Percentiles rank a stretch among this genome's conserved stretches.
These are phyloP conservation scores for Takashimella tepidaria DNA, from an alignment of 1,284 basidiomycete species.

Conservation along the genomic window DNA sequence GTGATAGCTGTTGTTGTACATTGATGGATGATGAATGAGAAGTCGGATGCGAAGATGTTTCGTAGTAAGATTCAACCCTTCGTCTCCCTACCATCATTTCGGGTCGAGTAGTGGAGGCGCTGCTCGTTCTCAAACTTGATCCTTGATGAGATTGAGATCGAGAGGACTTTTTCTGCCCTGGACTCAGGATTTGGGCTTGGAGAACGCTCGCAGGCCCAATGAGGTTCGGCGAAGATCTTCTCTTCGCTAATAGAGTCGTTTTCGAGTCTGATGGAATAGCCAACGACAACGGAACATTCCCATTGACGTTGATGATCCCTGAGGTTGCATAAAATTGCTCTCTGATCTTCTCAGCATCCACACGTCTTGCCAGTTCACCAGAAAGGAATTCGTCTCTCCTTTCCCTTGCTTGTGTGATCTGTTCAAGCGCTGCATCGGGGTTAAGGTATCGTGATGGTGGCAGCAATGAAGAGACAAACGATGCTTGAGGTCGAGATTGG, in stretches of 20 bases:
- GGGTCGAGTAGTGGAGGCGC: too few relatives aligned
- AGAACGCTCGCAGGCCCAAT: too few relatives aligned
- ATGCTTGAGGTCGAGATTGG: background rate
- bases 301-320: background rate
- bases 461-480: background rate
- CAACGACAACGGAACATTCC: background rate
- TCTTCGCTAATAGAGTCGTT: background rate
- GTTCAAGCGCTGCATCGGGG: conserved; percentile 19
- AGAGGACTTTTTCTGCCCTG: too few relatives aligned
- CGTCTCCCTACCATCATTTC: too few relatives aligned
- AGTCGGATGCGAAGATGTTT: too few relatives aligned
- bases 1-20: too few relatives aligned
- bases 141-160: background rate
- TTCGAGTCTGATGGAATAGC: background rate
- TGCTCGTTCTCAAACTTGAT: background rate
- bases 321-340: conserved; percentile 9
- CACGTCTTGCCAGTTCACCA: conserved; percentile 28
- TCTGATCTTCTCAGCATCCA: conserved; percentile 14
- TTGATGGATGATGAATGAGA: too few relatives aligned
- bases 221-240: background rate
- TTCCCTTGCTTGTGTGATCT: conserved; percentile 30
- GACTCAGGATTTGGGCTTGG: too few relatives aligned
- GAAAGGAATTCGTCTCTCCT: conserved; percentile 22
- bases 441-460: conserved; percentile 1
- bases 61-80: background rate